Conservation (phyloP, 2,329 filamentous ascomycete species). For the Rhexocercosporidium sp. region DNA sequence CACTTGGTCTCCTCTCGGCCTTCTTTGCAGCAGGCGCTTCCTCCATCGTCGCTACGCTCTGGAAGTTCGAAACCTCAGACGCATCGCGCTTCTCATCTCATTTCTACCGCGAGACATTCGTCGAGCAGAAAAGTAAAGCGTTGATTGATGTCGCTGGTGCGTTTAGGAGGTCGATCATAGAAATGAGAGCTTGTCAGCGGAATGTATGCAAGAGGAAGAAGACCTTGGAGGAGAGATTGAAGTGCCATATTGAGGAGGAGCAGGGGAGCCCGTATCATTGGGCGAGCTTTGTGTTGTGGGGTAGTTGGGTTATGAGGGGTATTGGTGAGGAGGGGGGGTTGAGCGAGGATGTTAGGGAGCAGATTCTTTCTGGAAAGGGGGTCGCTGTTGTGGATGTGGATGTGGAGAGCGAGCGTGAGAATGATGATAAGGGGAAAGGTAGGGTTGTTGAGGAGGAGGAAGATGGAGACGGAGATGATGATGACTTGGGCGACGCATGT, state of each 20-base stretch:
- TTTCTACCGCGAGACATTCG: neutral
- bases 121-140: neutral
- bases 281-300: conserved; percentile 6
- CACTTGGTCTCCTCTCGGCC: neutral
- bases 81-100: neutral
- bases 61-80: neutral
- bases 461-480: neutral
- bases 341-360: neutral
- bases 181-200: conserved; percentile 3
- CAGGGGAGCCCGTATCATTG: neutral
- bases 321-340: neutral
- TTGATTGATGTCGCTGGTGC: neutral
- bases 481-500: no score
- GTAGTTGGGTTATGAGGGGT: conserved; percentile 3
- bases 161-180: neutral
- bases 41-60: neutral
- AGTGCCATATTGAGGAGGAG: conserved; percentile 5
- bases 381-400: neutral
- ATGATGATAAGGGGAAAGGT: neutral
- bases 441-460: neutral
- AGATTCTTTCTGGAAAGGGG: neutral
- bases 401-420: neutral
- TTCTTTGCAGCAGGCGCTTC: neutral
- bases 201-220: neutral
- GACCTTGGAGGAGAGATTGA: neutral